phyloP scores from a whole-genome alignment of 2,329 filamentous ascomycete species.

The Beauveria pseudobassiana region DNA sequence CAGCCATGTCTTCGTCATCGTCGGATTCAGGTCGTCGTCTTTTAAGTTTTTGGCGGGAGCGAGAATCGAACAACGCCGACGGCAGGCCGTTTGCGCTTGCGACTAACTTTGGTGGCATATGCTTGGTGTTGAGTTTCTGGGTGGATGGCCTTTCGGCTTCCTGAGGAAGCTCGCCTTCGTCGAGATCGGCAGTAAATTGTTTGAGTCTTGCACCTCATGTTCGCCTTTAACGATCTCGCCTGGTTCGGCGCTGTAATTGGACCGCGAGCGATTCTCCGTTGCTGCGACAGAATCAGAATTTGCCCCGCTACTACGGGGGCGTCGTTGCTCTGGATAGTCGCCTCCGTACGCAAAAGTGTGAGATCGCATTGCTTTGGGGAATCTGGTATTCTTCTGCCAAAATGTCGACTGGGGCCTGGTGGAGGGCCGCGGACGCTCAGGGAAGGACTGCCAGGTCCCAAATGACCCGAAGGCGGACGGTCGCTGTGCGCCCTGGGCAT shows the following conservation, averaged over 20 bases:
- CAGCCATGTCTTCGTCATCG: constrained; percentile 52
- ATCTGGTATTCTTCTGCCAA: constrained; percentile 41
- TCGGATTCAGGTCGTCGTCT: constrained; percentile 39
- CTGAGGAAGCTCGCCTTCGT: constrained; percentile 13
- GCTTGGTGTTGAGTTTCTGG: not conserved
- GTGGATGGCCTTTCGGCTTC: constrained; percentile 9
- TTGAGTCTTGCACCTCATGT: constrained; percentile 23
- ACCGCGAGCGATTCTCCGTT: constrained; percentile 29
- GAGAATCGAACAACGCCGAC: constrained; percentile 31
- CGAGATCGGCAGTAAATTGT: not conserved
- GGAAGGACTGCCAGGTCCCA: constrained; percentile 35
- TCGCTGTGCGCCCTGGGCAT: constrained; percentile 22
- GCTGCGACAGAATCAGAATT: constrained; percentile 33
- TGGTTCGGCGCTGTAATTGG: constrained; percentile 37
- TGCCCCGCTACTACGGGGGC: constrained; percentile 47
- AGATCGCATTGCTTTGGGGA: constrained; percentile 45
- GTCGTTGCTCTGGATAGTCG: constrained; percentile 34
- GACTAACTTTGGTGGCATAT: constrained; percentile 11
- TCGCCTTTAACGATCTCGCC: constrained; percentile 39
- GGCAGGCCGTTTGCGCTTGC: constrained; percentile 21
- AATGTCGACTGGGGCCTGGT: not conserved
- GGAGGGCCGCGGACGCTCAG: constrained; percentile 23
- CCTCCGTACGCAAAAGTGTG: constrained; percentile 39
- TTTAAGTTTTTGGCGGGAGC: constrained; percentile 30
- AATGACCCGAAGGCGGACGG: constrained; percentile 11